phyloP scores from a whole-genome alignment of 345 rosid genomes.

The Cardamine chenopodiifolia region DNA sequence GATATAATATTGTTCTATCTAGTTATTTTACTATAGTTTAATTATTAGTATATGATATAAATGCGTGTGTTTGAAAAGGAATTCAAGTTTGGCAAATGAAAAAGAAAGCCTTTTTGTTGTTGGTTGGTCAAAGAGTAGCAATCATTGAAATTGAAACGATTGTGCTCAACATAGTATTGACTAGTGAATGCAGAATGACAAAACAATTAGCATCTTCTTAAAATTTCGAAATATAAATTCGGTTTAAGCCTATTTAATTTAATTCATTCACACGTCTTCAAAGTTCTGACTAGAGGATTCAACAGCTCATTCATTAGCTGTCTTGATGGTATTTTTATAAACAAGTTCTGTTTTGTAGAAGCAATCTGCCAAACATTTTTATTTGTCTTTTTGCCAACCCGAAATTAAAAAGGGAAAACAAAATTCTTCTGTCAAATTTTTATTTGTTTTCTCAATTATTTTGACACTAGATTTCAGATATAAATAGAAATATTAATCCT shows the following conservation, averaged over 20 bases:
- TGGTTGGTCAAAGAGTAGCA: constrained; percentile 12
- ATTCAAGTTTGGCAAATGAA: constrained; percentile 8
- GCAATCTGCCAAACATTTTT: background rate
- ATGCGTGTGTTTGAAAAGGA: background rate
- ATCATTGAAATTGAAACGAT: constrained; percentile 18
- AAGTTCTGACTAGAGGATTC: constrained; percentile 15
- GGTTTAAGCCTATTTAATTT: background rate
- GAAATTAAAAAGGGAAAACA: background rate
- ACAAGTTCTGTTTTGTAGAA: constrained; percentile 4
- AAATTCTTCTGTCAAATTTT: background rate
- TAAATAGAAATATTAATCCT: background rate
- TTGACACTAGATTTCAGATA: background rate
- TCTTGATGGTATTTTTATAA: background rate
- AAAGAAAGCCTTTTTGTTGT: background rate
- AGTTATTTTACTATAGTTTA: background rate
- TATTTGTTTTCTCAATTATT: background rate
- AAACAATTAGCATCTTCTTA: background rate
- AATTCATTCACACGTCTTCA: background rate
- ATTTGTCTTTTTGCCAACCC: background rate
- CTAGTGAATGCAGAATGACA: background rate
- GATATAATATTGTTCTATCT: background rate
- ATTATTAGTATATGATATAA: background rate
- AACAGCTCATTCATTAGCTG: constrained; percentile 1
- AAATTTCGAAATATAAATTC: background rate
- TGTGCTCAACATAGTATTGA: constrained; percentile 14